A percentile compares a stretch with the other conserved stretches of the same genome.
phyloP scores from a whole-genome alignment of 805 yeast genomes.

The Schizosaccharomyces lindneri region DNA sequence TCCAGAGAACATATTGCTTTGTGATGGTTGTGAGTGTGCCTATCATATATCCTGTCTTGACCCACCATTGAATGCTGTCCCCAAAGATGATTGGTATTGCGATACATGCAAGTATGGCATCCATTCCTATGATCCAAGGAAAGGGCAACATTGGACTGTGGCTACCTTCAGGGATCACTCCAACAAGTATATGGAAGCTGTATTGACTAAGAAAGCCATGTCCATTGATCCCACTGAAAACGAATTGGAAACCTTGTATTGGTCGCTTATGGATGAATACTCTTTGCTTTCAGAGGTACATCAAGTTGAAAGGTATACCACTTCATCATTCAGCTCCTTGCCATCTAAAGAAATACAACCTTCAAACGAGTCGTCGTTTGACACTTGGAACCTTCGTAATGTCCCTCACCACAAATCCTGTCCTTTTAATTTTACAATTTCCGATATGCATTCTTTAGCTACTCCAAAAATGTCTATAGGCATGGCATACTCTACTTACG shows the following conservation, averaged over 20 bases:
- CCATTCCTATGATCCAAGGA: constrained; percentile 72
- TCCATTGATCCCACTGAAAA: constrained; percentile 4
- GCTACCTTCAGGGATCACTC: constrained; percentile 36
- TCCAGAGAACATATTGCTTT: constrained; percentile 13
- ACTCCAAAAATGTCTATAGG: constrained; percentile 90
- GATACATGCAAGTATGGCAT: constrained; percentile 64
- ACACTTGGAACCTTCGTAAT: constrained; percentile 17
- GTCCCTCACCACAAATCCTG: constrained; percentile 15
- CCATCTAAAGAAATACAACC: constrained; percentile 14
- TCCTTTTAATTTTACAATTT: constrained; percentile 13
- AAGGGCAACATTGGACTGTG: constrained; percentile 30
- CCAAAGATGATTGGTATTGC: constrained; percentile 53
- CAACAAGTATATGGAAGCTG: constrained; percentile 21
- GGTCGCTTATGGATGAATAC: constrained; percentile 13
- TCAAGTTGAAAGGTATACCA: constrained; percentile 7
- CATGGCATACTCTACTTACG: constrained; percentile 66
- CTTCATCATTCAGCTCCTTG: constrained; percentile 16
- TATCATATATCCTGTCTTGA: constrained; percentile 46
- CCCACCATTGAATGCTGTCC: constrained; percentile 28
- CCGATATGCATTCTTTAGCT: constrained; percentile 61
- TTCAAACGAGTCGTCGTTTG: constrained; percentile 12
- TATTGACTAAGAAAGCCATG: constrained; percentile 8
- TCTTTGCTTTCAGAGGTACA: no score
- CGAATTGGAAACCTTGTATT: constrained; percentile 14
- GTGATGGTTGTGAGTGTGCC: constrained; percentile 50